Evolutionary conservation across 1,139 yeast genomes (phyloP).

Genomic region (Yamadazyma conglobata): DNA sequence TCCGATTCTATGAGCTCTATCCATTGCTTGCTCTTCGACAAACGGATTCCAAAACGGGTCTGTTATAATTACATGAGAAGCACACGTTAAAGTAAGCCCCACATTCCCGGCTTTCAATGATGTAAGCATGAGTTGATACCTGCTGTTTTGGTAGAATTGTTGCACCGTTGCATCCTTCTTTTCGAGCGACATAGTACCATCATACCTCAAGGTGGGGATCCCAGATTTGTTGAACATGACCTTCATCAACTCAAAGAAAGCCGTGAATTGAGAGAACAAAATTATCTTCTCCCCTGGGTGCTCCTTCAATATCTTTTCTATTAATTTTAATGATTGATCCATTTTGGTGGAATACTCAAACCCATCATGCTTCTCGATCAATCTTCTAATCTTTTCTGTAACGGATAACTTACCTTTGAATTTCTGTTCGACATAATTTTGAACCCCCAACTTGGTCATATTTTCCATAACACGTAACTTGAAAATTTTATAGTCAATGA

Average conservation of each 20-base stretch:
- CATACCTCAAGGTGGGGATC: constrained; percentile 61
- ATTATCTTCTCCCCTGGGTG: constrained; percentile 61
- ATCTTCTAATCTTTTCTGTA: constrained; percentile 18
- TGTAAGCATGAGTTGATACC: constrained; percentile 54
- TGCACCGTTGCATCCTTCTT: constrained; percentile 61
- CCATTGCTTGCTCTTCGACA: constrained; percentile 96
- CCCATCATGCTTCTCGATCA: constrained; percentile 30
- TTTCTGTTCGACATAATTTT: constrained; percentile 8
- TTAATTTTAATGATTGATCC: constrained; percentile 43
- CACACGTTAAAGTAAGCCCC: constrained; percentile 89
- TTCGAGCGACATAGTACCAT: constrained; percentile 74
- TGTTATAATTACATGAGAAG: constrained; percentile 82
- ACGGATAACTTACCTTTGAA: constrained; percentile 16
- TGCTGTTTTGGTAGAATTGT: constrained; percentile 53
- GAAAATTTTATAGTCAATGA: constrained; percentile 52
- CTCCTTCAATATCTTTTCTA: constrained; percentile 38
- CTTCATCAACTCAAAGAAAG: constrained; percentile 68
- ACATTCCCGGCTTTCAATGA: constrained; percentile 91
- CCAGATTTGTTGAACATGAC: constrained; percentile 48
- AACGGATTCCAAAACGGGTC: constrained; percentile 98
- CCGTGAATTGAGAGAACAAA: constrained; percentile 82
- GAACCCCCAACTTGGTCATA: constrained; percentile 6
- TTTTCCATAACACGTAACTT: constrained; percentile 40
- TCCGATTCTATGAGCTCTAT: constrained; percentile 90
- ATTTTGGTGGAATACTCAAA: constrained; percentile 55